These are phyloP conservation scores for Paspalum vaginatum DNA, from an alignment of 176 grass and related monocot species.

Conservation along the genomic window DNA sequence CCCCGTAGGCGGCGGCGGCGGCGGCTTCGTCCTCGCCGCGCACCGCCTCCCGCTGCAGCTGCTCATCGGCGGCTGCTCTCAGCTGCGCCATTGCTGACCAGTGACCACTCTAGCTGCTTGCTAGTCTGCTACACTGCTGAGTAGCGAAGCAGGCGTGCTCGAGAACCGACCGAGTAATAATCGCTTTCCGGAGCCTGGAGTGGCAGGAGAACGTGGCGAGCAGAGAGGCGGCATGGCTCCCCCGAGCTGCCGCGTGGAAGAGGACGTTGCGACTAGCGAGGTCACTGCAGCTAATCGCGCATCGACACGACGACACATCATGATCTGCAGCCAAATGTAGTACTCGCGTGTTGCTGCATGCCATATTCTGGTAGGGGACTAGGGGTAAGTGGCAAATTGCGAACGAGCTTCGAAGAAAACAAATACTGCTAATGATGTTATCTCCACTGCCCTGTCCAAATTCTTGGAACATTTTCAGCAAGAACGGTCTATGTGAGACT, in stretches of 20 bases:
- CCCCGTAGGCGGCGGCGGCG: neutral
- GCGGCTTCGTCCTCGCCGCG: neutral
- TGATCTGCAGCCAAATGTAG: too few species aligned
- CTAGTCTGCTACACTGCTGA: neutral
- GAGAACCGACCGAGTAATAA: neutral
- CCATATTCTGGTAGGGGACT: too few species aligned
- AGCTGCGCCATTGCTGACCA: constrained; percentile 43
- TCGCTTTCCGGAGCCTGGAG: neutral
- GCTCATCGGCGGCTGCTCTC: constrained; percentile 7
- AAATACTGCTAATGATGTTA: too few species aligned
- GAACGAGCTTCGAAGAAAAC: neutral
- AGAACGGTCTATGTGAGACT: neutral
- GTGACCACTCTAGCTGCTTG: neutral
- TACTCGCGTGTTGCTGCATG: too few species aligned
- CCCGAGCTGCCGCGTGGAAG: constrained; percentile 27
- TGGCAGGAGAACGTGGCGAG: constrained; percentile 35
- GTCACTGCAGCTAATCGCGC: neutral
- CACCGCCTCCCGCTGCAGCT: constrained; percentile 4
- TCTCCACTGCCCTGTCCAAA: neutral
- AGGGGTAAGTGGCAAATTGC: neutral
- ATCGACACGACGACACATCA: too few species aligned
- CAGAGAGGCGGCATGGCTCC: neutral
- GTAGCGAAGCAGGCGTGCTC: neutral
- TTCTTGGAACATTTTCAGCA: neutral
- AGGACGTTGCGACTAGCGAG: constrained; percentile 10